Evolutionary conservation across 805 yeast species (phyloP).

Genomic region (Zygosaccharomyces pseudorouxii): DNA sequence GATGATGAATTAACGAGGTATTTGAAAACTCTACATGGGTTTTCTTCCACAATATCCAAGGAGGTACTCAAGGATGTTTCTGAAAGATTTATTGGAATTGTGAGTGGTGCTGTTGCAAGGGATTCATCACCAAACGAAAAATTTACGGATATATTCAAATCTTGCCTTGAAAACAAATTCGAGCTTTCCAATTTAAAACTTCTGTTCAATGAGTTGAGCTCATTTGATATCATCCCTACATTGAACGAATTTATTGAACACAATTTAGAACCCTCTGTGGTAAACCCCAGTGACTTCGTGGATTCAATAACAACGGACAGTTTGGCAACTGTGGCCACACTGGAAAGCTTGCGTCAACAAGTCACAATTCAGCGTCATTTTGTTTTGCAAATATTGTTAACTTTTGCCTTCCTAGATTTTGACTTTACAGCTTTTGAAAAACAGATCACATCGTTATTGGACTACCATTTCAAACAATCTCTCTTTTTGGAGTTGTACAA

Average conservation of each 20-base stretch:
- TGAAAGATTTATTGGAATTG: conserved; percentile 37
- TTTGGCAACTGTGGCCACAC: conserved; percentile 21
- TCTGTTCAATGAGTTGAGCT: conserved; percentile 40
- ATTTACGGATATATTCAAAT: conserved; percentile 38
- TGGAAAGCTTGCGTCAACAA: conserved; percentile 30
- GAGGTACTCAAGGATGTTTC: conserved; percentile 36
- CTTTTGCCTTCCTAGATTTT: conserved; percentile 38
- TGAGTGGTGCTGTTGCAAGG: conserved; percentile 33
- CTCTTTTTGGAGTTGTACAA: conserved; percentile 25
- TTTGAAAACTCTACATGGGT: conserved; percentile 37
- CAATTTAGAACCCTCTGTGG: conserved; percentile 15
- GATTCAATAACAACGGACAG: conserved; percentile 24
- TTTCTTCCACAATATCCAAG: conserved; percentile 39
- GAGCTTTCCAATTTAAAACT: conserved; percentile 37
- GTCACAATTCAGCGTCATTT: conserved; percentile 31
- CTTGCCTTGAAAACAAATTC: conserved; percentile 39
- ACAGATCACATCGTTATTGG: conserved; percentile 22
- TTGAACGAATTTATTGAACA: conserved; percentile 38
- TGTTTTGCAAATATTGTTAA: conserved; percentile 33
- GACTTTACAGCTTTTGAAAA: conserved; percentile 28
- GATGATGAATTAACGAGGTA: conserved; percentile 31
- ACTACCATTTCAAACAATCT: conserved; percentile 26
- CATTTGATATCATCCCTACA: conserved; percentile 36
- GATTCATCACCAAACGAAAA: conserved; percentile 33
- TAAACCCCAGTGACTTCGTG: conserved; percentile 15